Base-by-base conservation (phyloP, 176 grass and related monocot species). In the Olyra latifolia region DNA sequence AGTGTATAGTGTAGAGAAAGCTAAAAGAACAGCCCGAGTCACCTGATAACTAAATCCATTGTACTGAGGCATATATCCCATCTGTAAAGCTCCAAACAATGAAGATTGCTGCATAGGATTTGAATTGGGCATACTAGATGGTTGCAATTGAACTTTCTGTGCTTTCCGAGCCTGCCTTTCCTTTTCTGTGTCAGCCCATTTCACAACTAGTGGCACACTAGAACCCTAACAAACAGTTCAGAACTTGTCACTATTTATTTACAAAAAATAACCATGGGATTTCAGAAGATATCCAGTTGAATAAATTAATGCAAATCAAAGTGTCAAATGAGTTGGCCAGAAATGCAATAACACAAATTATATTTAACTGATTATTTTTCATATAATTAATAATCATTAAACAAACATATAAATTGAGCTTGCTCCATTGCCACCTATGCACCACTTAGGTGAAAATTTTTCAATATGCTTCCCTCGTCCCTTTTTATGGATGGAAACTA, bases 181-280 rank as follows among this genome's bases (percentile, higher is more conserved):
- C 76, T 99, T 99, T 76, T 99, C 93, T n/a, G 97, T 99, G 50
- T 99, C 97, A 3, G 97, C 97, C 97, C 97, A 99, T 87, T 99
- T 99, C 75, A 99, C 91, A 93, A 99, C 97, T 88, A 99, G 86
- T 1, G 97, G 93, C 67, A 99, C 93, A 86, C 83, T 99, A 82
- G 96, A 99, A 80, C 96, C 92, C 96, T 99, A 74, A 17, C 42
- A 70, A 83, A 77, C 53, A 65, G 44, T 82, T 20, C 5, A 39
- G 4, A 88, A 22, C 4, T 40, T 54, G 39, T 80, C 72, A 76
- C 15, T 40, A 85, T 62, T 44, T 59, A 47, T 72, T 30, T 28
- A 28, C 0, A 32, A 62, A 63, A 40, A 19, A 69, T 29, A 78
- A 20, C 14, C 45, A 56, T 63, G 3, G 0, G 16, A 40, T 80